Evolutionary conservation across 352 stramenopile genomes (phyloP), one percentile per base, ranked within the genome.

Genomic region (Phytophthora quininea): DNA sequence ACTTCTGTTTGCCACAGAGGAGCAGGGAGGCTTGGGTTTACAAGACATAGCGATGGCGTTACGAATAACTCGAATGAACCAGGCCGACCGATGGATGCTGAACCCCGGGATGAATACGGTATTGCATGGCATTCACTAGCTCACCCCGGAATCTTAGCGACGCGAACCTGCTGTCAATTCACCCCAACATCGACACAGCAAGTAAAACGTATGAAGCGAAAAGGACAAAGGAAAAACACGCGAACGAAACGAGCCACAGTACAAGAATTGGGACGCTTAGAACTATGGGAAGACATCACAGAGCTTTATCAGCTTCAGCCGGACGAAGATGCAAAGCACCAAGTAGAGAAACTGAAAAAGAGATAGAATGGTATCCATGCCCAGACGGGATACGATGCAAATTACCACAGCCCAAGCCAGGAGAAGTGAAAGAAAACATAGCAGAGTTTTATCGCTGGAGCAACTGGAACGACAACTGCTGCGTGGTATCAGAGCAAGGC

Each of bases 21-120:
- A 49, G 8, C 27, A 38, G 19, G 53, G 53, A 8, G 53, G 53
- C 1, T 24, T 59, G 30, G 53, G 53, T 7, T 40, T 59, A 8
- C 53, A 59, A 40, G 42, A 52, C 38, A 59, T 59, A 8, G 53
- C 12, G 27, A 2, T 32, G n/a, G 53, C 53, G 6, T 45, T 59
- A 10, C 29, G 40, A 31, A 42, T n/a, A 4, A 51, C 53, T 27
- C 37, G 38, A 9, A 42, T 50, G 24, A 59, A 59, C 31, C 38
- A 51, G 6, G 53, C 40, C 8, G 53, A 51, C 15, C 12, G n/a
- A 31, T 59, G 53, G 38, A 33, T 59, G 15, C 38, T 51, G 9
- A 15, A 15, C 24, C 33, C 7, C 37, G 11, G 32, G 53, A 58
- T 27, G 37, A 5, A 3, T 58, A 58, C 24, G 38, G 15, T 3